A percentile compares a stretch with the other conserved stretches of the same genome.
phyloP scores from a whole-genome alignment of 345 rosid genomes.

The Gossypium bickii region DNA sequence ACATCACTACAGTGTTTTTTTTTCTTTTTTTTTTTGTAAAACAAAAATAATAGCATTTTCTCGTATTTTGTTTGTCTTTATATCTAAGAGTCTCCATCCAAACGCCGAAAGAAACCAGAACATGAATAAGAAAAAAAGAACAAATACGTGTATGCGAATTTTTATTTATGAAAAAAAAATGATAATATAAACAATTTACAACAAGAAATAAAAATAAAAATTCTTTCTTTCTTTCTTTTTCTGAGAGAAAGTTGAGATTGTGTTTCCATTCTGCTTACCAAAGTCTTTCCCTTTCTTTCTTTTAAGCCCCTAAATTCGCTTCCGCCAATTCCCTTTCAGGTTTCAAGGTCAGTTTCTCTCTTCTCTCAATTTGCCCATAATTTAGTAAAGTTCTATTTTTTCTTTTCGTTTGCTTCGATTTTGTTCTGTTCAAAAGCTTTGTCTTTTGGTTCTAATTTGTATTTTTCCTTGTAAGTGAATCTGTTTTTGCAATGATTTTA shows the following conservation, averaged over 20 bases:
- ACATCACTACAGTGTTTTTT: too few relatives aligned
- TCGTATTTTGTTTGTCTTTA: background rate
- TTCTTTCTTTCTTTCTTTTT: background rate
- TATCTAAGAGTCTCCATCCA: background rate
- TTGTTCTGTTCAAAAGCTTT: background rate
- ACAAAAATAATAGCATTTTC: background rate
- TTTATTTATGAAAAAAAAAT: conserved; percentile 3
- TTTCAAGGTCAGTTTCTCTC: conserved; percentile 14
- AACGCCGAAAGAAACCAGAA: background rate
- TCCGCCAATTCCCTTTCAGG: conserved; percentile 25
- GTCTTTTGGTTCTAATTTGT: background rate
- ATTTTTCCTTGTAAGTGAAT: background rate
- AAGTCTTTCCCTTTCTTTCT: conserved; percentile 20
- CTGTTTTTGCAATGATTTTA: background rate
- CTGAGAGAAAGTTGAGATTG: conserved; percentile 49
- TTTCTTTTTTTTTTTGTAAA: too few relatives aligned
- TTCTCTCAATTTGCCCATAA: background rate
- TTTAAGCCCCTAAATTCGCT: conserved; percentile 22
- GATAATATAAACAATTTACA: background rate
- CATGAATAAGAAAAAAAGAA: background rate
- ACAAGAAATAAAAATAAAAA: background rate
- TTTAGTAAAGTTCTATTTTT: background rate
- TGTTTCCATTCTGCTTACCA: conserved; percentile 36
- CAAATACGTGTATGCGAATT: background rate
- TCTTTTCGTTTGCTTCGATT: background rate